Evolutionary conservation across 768 basidiomycete species (phyloP).

Genomic region (Boletus speciosus): DNA sequence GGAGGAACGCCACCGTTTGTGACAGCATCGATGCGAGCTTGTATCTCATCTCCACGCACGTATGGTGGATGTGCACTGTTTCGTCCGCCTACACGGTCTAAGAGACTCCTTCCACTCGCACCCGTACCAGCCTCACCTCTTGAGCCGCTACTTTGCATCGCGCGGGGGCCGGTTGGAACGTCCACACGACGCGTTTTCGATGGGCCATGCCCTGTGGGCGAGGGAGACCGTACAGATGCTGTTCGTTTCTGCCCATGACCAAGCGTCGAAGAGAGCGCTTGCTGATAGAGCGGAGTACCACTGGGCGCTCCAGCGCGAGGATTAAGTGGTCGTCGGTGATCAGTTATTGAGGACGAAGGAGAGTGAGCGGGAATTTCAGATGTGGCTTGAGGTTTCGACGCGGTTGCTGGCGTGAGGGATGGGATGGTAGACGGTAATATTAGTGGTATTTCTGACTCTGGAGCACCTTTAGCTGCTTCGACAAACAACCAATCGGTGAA

Average conservation of each 20-base stretch:
- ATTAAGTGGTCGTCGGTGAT: constrained; percentile 37
- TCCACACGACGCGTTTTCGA: constrained; percentile 73
- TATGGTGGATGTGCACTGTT: constrained; percentile 33
- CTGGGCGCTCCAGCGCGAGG: constrained; percentile 38
- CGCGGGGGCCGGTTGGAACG: constrained; percentile 81
- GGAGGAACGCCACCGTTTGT: constrained; percentile 47
- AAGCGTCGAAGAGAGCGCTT: constrained; percentile 65
- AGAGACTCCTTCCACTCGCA: constrained; percentile 55
- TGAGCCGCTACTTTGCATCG: constrained; percentile 50
- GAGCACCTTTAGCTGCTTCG: constrained; percentile 69
- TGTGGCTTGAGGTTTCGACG: constrained; percentile 28
- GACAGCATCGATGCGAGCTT: constrained; percentile 76
- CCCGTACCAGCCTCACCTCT: constrained; percentile 15
- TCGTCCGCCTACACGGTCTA: constrained; percentile 76
- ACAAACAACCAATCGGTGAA: constrained; percentile 90
- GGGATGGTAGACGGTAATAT: constrained; percentile 29
- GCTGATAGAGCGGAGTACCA: constrained; percentile 59
- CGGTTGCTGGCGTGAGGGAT: constrained; percentile 19
- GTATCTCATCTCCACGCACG: constrained; percentile 62
- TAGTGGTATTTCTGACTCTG: constrained; percentile 45
- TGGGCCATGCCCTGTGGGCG: constrained; percentile 60
- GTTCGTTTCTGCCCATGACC: constrained; percentile 55
- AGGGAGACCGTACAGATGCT: constrained; percentile 61
- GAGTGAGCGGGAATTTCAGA: constrained; percentile 27
- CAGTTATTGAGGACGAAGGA: constrained; percentile 12